Conservation (phyloP, 2,329 filamentous ascomycete genomes). For the Aspergillus aculeatinus region DNA sequence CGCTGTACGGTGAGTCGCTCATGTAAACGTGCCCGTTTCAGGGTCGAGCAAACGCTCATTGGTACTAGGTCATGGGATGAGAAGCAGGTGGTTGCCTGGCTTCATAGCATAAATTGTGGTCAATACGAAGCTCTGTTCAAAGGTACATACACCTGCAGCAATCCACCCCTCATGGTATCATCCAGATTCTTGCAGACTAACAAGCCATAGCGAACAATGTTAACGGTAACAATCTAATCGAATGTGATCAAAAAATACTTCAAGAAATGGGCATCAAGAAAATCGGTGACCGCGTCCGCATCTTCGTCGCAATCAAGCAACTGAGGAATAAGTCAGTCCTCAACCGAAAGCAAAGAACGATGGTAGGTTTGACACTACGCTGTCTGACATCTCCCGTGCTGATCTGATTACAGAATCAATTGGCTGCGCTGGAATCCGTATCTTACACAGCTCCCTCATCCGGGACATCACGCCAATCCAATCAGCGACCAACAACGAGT, state of each 20-base stretch:
- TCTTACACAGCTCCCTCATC: slow-evolving; percentile 59
- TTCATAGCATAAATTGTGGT: slow-evolving; percentile 84
- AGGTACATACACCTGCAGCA: slow-evolving; percentile 43
- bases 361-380: slow-evolving; percentile 56
- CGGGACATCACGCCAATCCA: slow-evolving; percentile 63
- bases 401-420: slow-evolving; percentile 66
- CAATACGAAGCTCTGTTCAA: slow-evolving; percentile 90
- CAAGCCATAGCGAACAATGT: slow-evolving; percentile 72
- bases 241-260: slow-evolving; percentile 93
- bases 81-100: slow-evolving; percentile 85
- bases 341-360: slow-evolving; percentile 78
- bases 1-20: slow-evolving; percentile 61
- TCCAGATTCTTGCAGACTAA: slow-evolving; percentile 13
- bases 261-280: slow-evolving; percentile 99
- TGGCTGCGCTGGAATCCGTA: slow-evolving; percentile 72
- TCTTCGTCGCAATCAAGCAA: slow-evolving; percentile 83
- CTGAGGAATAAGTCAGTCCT: slow-evolving; percentile 73
- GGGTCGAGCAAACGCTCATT: slow-evolving; percentile 9
- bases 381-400: slow-evolving; percentile 12
- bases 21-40: neutral
- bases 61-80: slow-evolving; percentile 73
- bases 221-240: slow-evolving; percentile 92
- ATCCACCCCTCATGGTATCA: neutral
- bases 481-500: slow-evolving; percentile 50
- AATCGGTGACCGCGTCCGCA: slow-evolving; percentile 89